These are phyloP conservation scores for Dothidotthia symphoricarpi DNA, from an alignment of 2,329 filamentous ascomycete genomes.

Conservation along the genomic window DNA sequence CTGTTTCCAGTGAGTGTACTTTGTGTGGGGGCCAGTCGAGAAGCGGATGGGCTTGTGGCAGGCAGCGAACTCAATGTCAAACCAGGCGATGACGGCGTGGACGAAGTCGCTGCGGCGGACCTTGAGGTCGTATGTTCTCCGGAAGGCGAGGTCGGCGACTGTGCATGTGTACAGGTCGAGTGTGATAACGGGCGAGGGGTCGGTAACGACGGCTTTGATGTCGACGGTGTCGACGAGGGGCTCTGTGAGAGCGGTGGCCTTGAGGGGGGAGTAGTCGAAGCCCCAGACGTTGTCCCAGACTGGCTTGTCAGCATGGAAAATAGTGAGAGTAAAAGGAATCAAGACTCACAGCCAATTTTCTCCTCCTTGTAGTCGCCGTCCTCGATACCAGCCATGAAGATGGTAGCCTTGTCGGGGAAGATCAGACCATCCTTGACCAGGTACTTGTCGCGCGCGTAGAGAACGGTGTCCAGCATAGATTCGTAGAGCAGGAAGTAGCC, in stretches of 20 bases:
- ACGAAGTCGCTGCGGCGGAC: constrained; percentile 89
- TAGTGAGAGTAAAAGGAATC: no score
- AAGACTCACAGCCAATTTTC: constrained; percentile 84
- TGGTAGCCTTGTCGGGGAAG: constrained; percentile 98
- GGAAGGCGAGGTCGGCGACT: constrained; percentile 79
- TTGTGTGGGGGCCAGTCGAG: constrained; percentile 95
- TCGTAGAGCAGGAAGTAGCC: constrained; percentile 99
- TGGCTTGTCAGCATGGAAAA: constrained; percentile 41
- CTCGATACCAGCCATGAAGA: constrained; percentile 95
- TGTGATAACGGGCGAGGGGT: constrained; percentile 79
- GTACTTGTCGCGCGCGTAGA: constrained; percentile 94
- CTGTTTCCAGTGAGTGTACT: constrained; percentile 99
- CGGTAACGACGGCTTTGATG: constrained; percentile 93
- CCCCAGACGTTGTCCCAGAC: constrained; percentile 99
- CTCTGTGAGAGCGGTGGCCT: constrained; percentile 88
- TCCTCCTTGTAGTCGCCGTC: constrained; percentile 99
- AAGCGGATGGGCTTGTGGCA: constrained; percentile 98
- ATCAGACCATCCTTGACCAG: constrained; percentile 84
- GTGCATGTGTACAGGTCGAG: constrained; percentile 93
- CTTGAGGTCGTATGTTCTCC: constrained; percentile 70
- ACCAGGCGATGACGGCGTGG: constrained; percentile 96
- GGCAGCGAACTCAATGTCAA: constrained; percentile 96
- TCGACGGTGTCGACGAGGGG: constrained; percentile 97
- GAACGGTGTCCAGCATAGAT: constrained; percentile 96
- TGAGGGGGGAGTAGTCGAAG: constrained; percentile 93